These are phyloP conservation scores for Candida adriatica DNA, from an alignment of 805 yeast species.

Conservation along the genomic window DNA sequence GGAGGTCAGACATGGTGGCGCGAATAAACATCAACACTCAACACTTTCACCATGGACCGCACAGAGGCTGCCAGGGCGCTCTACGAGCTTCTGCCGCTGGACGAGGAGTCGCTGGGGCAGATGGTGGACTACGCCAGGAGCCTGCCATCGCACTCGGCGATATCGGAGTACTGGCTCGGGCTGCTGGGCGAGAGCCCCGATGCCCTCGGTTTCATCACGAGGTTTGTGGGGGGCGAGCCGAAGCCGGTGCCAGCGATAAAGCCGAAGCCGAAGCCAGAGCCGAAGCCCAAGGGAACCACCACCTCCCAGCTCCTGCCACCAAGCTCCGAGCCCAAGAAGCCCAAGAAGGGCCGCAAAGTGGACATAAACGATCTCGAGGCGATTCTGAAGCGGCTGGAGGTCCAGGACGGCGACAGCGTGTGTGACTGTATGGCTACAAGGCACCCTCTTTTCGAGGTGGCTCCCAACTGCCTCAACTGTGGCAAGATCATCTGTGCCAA, in stretches of 20 bases:
- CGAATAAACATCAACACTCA: background rate
- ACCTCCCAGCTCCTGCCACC: slow-evolving; percentile 43
- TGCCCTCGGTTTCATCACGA: slow-evolving; percentile 39
- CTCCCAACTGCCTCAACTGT: slow-evolving; percentile 91
- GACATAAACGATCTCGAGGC: slow-evolving; percentile 62
- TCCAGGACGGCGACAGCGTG: slow-evolving; percentile 17
- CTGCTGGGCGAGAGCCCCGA: slow-evolving; percentile 52
- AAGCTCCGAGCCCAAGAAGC: slow-evolving; percentile 28
- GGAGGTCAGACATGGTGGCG: slow-evolving; percentile 6
- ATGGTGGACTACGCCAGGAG: slow-evolving; percentile 47
- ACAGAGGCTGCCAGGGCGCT: slow-evolving; percentile 4
- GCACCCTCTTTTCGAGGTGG: slow-evolving; percentile 83
- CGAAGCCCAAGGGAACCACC: slow-evolving; percentile 20
- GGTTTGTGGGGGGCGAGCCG: slow-evolving; percentile 23
- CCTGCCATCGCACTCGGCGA: slow-evolving; percentile 39
- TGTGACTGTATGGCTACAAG: slow-evolving; percentile 85
- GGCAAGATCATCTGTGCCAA: slow-evolving; percentile 88
- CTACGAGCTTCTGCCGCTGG: slow-evolving; percentile 44
- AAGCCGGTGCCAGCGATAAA: slow-evolving; percentile 3
- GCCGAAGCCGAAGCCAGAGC: slow-evolving; percentile 1
- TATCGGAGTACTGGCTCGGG: slow-evolving; percentile 46
- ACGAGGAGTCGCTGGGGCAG: slow-evolving; percentile 46
- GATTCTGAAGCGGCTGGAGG: slow-evolving; percentile 47
- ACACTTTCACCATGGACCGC: background rate
- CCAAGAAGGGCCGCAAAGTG: slow-evolving; percentile 35